Base-by-base conservation (phyloP, 805 yeast species). In the Nakazawaea pomicola region DNA sequence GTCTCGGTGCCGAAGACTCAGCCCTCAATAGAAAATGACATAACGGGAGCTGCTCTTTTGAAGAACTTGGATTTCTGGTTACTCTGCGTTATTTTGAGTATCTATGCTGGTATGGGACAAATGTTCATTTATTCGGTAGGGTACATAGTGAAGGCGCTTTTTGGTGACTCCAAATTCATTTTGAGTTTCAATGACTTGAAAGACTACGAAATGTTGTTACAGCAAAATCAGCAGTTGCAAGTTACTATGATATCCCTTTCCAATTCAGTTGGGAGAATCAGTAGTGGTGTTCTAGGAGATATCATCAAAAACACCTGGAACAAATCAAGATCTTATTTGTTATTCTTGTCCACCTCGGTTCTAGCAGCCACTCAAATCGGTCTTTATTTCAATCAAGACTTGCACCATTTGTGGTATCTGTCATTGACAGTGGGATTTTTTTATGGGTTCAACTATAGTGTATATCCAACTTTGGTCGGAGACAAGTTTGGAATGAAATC, bases 101-200 rank as follows among this genome's bases (percentile, higher is more conserved):
- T 80, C 16, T 53, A 76, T 14, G 75, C 83, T 8, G 90, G 88
- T 0, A 55, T 78, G 42, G 83, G 89, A 20, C 91, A 83, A 51
- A 74, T 81, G 73, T 85, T 80, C 54, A 84, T 84, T 30, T 82
- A 78, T 49, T 76, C 86, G 0, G 76, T 83, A 29, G 95, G 95
- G 0, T 81, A 78, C 51, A 74, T 83, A 50, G 83, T 80, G 11
- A 64, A 66, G 38, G 74, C 83, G 0, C 58, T 78, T 29, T 51
- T 60, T 15, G 57, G 52, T 3, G 60, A 52, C 1, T 46, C 51
- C 3, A 42, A 46, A 1, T 46, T 46, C 23, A 50, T 51, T 12
- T 32, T 11, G 17, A 32, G 20, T 28, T 43, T 24, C 41, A 44
- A 28, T 19, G 17, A 36, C 15, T 15, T 46, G 4, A 38, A 41